Conservation (phyloP, 371 early-diverging fungal genomes). For the Apophysomyces elegans region DNA sequence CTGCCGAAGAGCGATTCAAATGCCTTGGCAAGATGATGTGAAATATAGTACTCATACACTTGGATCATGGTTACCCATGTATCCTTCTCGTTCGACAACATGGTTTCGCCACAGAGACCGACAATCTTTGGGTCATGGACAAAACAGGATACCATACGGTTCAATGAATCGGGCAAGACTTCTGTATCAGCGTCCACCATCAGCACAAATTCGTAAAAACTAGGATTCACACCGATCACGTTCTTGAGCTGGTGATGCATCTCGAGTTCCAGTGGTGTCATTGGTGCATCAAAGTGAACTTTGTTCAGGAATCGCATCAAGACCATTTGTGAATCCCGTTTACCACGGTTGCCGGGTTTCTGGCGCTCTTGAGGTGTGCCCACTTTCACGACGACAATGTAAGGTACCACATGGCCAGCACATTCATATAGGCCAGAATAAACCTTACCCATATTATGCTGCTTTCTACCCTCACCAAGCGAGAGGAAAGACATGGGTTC, state of each 20-base stretch:
- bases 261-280: slow-evolving; percentile 88
- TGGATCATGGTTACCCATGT: slow-evolving; percentile 98
- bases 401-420: slow-evolving; percentile 90
- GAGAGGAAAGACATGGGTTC: slow-evolving; percentile 92
- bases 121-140: slow-evolving; percentile 83
- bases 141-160: slow-evolving; percentile 80
- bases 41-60: slow-evolving; percentile 98
- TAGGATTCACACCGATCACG: slow-evolving; percentile 87
- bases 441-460: slow-evolving; percentile 97
- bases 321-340: slow-evolving; percentile 98
- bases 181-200: slow-evolving; percentile 97
- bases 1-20: slow-evolving; percentile 99
- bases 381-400: slow-evolving; percentile 94
- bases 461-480: slow-evolving; percentile 85
- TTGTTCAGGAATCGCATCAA: slow-evolving; percentile 96
- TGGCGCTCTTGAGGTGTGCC: slow-evolving; percentile 78
- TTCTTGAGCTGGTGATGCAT: slow-evolving; percentile 91
- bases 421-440: slow-evolving; percentile 96
- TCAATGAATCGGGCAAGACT: slow-evolving; percentile 79
- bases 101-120: slow-evolving; percentile 94
- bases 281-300: slow-evolving; percentile 85
- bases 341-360: slow-evolving; percentile 93
- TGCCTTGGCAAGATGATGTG: slow-evolving; percentile 96
- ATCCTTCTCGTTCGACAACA: slow-evolving; percentile 83
- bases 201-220: slow-evolving; percentile 89